These are phyloP conservation scores for Phytopythium chamaehyphon DNA, from an alignment of 352 stramenopile species.

Conservation along the genomic window DNA sequence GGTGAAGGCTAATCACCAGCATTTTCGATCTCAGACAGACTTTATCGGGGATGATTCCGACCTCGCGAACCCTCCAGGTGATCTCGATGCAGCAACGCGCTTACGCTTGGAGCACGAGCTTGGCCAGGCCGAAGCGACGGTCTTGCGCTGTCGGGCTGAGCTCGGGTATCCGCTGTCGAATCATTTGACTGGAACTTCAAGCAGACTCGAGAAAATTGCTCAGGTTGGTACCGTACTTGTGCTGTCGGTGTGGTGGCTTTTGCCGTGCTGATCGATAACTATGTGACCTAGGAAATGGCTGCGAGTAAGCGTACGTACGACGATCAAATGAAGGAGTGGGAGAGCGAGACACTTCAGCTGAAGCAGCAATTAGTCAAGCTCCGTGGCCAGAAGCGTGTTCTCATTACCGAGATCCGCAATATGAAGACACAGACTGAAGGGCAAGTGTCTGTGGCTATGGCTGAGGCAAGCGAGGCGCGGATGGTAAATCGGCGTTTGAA, in stretches of 20 bases:
- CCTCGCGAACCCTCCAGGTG: slow-evolving; percentile 16
- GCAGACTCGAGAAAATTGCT: slow-evolving; percentile 68
- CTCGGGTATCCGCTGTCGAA: slow-evolving; percentile 76
- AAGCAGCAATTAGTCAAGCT: slow-evolving; percentile 77
- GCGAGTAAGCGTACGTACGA: slow-evolving; percentile 68
- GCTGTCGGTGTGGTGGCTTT: slow-evolving; percentile 6
- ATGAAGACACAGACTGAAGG: slow-evolving; percentile 71
- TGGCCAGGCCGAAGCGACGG: slow-evolving; percentile 58
- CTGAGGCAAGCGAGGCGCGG: slow-evolving; percentile 77
- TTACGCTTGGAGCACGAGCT: slow-evolving; percentile 66
- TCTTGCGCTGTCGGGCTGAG: slow-evolving; percentile 69
- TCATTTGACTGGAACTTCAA: slow-evolving; percentile 67
- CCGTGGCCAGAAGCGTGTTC: slow-evolving; percentile 69
- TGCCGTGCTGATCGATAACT: too few species aligned
- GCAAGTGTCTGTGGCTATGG: slow-evolving; percentile 77
- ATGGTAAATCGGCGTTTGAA: slow-evolving; percentile 84
- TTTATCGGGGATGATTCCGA: slow-evolving; percentile 41
- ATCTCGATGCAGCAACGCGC: slow-evolving; percentile 44
- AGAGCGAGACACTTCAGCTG: slow-evolving; percentile 47
- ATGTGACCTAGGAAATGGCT: slow-evolving; percentile 50
- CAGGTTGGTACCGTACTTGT: too few species aligned
- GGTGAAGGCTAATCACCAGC: too few species aligned
- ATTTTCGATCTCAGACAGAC: slow-evolving; percentile 35
- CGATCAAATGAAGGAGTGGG: slow-evolving; percentile 47
- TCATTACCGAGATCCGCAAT: slow-evolving; percentile 76